Conservation (phyloP, 257 asterid species). For the Solanum chiquidenum region DNA sequence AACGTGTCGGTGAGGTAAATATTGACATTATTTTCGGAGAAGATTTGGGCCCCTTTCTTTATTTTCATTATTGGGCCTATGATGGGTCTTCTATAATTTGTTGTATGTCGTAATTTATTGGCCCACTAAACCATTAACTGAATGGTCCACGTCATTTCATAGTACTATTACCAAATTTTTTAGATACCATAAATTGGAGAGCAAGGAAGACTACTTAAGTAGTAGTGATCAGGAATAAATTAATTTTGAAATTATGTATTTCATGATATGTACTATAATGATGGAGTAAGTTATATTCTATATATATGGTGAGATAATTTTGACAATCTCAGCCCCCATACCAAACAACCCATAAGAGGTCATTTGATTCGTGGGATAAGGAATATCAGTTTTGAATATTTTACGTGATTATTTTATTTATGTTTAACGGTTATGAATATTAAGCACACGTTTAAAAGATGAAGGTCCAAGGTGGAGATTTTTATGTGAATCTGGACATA, state of each 20-base stretch:
- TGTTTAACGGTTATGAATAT: not conserved
- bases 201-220: not conserved
- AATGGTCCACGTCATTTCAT: not conserved
- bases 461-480: not conserved
- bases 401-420: no score
- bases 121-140: not conserved
- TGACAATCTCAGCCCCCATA: no score
- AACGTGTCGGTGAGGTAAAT: not conserved
- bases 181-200: not conserved
- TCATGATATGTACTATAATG: no score
- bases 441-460: not conserved
- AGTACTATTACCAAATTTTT: not conserved
- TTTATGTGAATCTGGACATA: not conserved
- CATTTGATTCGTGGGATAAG: no score
- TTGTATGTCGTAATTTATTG: not conserved
- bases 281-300: no score
- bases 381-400: no score
- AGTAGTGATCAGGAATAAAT: not conserved
- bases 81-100: not conserved
- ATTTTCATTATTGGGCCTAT: not conserved
- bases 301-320: no score
- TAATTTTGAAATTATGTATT: no score
- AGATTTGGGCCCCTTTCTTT: not conserved
- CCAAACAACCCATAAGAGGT: no score
- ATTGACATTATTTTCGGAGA: not conserved